Percentiles rank a stretch among this genome's conserved stretches.
Evolutionary conservation across 805 yeast species (phyloP).

Genomic region (Wickerhamomyces subpelliculosus): DNA sequence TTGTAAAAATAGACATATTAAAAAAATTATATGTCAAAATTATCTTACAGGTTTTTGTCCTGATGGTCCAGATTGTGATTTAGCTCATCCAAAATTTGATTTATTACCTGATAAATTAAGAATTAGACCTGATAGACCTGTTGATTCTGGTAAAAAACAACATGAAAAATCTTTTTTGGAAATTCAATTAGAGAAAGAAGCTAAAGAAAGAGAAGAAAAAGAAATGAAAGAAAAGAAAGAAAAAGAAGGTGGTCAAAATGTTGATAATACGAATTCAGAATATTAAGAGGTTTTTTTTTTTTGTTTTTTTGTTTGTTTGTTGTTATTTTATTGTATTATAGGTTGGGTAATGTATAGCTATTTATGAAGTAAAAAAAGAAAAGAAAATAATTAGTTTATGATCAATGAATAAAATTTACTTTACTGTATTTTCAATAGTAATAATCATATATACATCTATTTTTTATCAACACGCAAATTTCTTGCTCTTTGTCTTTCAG

Average conservation of each 20-base stretch:
- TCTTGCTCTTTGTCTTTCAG: slow-evolving; percentile 62
- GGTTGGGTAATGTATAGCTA: too few species aligned
- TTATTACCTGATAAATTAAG: slow-evolving; percentile 33
- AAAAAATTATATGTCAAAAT: slow-evolving; percentile 68
- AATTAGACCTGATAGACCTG: slow-evolving; percentile 26
- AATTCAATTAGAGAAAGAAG: slow-evolving; percentile 21
- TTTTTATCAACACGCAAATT: slow-evolving; percentile 40
- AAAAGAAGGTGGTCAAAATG: too few species aligned
- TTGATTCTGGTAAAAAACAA: slow-evolving; percentile 5
- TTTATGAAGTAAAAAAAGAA: too few species aligned
- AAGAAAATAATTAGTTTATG: too few species aligned
- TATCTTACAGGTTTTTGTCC: slow-evolving; percentile 93
- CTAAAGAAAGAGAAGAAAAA: slow-evolving; percentile 9
- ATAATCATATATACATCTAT: not conserved
- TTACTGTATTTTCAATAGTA: too few species aligned
- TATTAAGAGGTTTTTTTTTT: not conserved
- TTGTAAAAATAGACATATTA: slow-evolving; percentile 75
- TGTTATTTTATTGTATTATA: too few species aligned
- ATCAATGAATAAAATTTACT: too few species aligned
- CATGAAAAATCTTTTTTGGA: slow-evolving; percentile 17
- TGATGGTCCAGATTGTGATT: slow-evolving; percentile 62
- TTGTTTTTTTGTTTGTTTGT: too few species aligned
- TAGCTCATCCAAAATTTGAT: slow-evolving; percentile 78
- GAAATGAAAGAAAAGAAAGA: not conserved
- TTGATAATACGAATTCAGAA: not conserved